phyloP scores from a whole-genome alignment of 345 rosid genomes.

The Sonneratia caseolaris region DNA sequence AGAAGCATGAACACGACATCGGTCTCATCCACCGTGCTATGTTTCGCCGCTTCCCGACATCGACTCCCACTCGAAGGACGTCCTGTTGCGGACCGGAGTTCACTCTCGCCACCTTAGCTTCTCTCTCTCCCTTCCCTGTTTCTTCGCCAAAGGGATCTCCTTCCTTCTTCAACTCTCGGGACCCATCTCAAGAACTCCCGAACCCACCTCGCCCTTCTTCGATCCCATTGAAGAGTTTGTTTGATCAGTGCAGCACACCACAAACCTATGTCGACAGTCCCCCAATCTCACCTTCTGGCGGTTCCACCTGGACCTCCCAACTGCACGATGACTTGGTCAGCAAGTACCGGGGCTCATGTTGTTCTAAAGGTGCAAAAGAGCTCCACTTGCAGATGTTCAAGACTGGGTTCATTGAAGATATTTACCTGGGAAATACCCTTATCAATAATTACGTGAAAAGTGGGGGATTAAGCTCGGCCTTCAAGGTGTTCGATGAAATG shows the following conservation, averaged over 20 bases:
- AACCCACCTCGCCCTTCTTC: conserved; percentile 11
- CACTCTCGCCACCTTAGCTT: conserved; percentile 9
- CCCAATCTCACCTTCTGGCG: not conserved
- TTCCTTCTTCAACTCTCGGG: conserved; percentile 8
- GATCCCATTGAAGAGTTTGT: conserved; percentile 9
- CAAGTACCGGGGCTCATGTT: conserved; percentile 20
- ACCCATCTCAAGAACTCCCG: not conserved
- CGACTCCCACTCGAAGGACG: conserved; percentile 11
- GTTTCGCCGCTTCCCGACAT: conserved; percentile 22
- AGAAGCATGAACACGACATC: not conserved
- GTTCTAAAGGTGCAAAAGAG: conserved; percentile 29
- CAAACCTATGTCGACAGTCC: not conserved
- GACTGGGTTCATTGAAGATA: conserved; percentile 37
- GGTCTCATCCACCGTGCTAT: conserved; percentile 10
- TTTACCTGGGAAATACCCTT: conserved; percentile 60
- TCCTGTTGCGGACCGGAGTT: conserved; percentile 5
- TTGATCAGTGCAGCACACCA: conserved; percentile 12
- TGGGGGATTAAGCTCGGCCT: conserved; percentile 42
- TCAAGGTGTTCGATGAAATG: conserved; percentile 70
- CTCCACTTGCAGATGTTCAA: conserved; percentile 42
- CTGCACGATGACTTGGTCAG: conserved; percentile 23
- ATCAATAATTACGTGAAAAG: conserved; percentile 37
- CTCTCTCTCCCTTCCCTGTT: not conserved
- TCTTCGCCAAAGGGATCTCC: conserved; percentile 5
- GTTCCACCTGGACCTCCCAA: conserved; percentile 11